Conservation (phyloP, 441 rosid species). For the Corymbia citriodora region DNA sequence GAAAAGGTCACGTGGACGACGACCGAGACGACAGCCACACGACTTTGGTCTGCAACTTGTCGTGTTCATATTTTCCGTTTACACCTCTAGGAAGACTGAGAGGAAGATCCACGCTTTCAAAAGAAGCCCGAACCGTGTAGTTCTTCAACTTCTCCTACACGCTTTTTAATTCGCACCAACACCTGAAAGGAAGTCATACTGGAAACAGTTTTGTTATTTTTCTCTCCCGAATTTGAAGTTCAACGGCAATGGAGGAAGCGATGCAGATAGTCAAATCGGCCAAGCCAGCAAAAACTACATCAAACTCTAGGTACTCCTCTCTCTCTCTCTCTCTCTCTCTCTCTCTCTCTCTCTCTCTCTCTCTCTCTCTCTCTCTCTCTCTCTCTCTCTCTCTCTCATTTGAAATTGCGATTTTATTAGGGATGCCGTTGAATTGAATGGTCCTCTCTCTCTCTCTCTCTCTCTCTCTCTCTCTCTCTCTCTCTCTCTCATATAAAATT, state of each 20-base stretch:
- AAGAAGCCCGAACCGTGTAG: neutral
- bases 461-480: no score
- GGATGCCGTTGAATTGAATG: neutral
- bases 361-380: neutral
- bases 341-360: neutral
- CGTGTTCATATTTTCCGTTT: neutral
- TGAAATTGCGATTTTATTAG: neutral
- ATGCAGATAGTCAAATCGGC: neutral
- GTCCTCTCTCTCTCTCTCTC: neutral
- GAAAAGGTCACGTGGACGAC: no score
- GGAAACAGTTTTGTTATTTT: neutral
- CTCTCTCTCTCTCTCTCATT: neutral
- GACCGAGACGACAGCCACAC: neutral
- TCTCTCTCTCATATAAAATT: neutral
- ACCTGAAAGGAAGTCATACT: neutral
- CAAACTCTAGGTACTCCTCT: neutral
- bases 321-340: neutral
- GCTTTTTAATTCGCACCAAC: neutral
- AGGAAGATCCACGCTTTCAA: neutral
- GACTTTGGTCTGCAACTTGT: neutral
- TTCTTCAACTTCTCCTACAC: neutral
- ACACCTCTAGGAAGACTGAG: neutral
- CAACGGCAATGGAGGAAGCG: neutral
- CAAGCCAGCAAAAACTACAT: neutral
- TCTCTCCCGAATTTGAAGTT: neutral